Evolutionary conservation across 2,329 filamentous ascomycete species (phyloP).

Genomic region (Alternaria ethzedia): DNA sequence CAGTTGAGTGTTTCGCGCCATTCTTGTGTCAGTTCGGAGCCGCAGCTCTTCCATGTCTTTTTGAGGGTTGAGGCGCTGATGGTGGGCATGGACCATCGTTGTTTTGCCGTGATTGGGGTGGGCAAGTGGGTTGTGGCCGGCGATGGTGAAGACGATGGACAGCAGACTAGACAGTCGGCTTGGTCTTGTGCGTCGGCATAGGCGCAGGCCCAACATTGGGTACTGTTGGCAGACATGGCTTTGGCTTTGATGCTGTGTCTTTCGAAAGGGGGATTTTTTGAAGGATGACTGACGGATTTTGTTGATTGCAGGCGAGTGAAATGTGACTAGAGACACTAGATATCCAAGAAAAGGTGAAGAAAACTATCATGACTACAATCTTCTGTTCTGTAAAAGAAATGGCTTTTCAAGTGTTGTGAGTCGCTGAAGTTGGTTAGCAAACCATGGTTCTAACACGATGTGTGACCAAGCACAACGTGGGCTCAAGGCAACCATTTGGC

Average conservation of each 20-base stretch:
- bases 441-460: background rate
- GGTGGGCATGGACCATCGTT: background rate
- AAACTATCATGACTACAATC: background rate
- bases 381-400: background rate
- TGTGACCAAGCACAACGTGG: background rate
- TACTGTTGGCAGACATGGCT: background rate
- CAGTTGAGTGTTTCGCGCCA: background rate
- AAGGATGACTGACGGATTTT: background rate
- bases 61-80: background rate
- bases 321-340: background rate
- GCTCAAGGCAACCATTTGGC: background rate
- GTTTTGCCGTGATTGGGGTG: background rate
- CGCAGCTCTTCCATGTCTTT: background rate
- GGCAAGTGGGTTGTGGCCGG: background rate
- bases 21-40: background rate
- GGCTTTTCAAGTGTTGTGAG: background rate
- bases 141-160: background rate
- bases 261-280: background rate
- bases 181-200: background rate
- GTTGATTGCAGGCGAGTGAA: background rate
- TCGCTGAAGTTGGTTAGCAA: background rate
- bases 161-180: background rate
- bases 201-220: slow-evolving; percentile 2
- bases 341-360: no score
- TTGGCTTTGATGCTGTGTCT: background rate